These are phyloP conservation scores for Erodium texanum DNA, from an alignment of 441 rosid species.

Conservation along the genomic window DNA sequence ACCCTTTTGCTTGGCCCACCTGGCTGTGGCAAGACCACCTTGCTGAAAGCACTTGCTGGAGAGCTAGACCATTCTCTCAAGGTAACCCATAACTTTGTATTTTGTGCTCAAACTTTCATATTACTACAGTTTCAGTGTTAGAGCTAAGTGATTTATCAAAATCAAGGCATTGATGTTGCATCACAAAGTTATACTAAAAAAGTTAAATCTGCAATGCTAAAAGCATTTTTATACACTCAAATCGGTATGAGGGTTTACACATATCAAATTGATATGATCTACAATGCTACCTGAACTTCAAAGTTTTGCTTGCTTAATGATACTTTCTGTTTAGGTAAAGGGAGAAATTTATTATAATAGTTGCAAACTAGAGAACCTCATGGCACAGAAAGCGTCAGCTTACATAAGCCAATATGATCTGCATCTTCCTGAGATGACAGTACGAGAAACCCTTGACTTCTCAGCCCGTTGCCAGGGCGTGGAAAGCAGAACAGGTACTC, in stretches of 20 bases:
- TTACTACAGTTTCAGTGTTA: no score
- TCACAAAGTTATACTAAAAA: no score
- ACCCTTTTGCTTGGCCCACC: conserved; percentile 37
- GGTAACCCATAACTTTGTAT: no score
- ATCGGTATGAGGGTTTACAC: no score
- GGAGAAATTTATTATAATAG: conserved; percentile 45
- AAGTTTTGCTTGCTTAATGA: background rate
- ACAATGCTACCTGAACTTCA: background rate
- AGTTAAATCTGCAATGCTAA: no score
- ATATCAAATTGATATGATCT: background rate
- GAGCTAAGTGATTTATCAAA: no score
- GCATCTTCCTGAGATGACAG: conserved; percentile 59
- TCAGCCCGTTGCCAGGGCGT: conserved; percentile 34
- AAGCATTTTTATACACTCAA: no score
- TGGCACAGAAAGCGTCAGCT: conserved; percentile 47
- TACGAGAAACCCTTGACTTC: conserved; percentile 34
- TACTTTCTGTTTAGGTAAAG: conserved; percentile 17
- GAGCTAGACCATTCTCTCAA: conserved; percentile 25
- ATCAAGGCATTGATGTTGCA: background rate
- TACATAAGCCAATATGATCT: conserved; percentile 58
- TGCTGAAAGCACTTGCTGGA: conserved; percentile 33
- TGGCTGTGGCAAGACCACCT: conserved; percentile 39
- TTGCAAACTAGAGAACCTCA: conserved; percentile 36
- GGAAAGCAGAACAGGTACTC: conserved; percentile 37
- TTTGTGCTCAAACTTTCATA: no score